Evolutionary conservation across 495 filamentous ascomycete species (phyloP), one percentile per base, ranked within the genome.

Genomic region (Penicillium mononematosum): DNA sequence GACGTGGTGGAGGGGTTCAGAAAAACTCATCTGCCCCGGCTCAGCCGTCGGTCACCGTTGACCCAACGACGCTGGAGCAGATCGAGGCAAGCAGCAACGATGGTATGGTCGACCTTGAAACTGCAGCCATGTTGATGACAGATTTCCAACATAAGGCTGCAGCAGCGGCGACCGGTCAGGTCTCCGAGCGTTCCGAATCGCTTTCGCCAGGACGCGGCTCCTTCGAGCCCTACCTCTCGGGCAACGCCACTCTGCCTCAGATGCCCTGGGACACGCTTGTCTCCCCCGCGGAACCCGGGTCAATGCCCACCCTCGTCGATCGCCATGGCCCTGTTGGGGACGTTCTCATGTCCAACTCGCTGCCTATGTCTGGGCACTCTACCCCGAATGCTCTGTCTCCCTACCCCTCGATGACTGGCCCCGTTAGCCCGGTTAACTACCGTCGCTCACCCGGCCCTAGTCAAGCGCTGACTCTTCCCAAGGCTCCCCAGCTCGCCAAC

Each of bases 71-170:
- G 32, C 78, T 98, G 65, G 94, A 98, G 77, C 92, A 97, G 72
- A 90, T 96, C 58, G 92, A 96, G 75, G 91, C 89, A 60, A 90
- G 36, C 36, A 39, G 87, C 77, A 91, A 85, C 76, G 94, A 98
- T 72, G 91, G 90, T 72, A 90, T 94, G 82, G 90, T 96, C 70
- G 93, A 97, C 78, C 85, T 97, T 73, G 94, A 98, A 83, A 93
- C 92, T 68, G 94, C 94, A 66, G 94, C 95, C 61, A 96, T 96
- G 90, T 85, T 98, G 79, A 94, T 98, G 83, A 94, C 95, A 70
- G 91, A 98, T 76, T 88, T 98, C 72, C 95, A 96, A 78, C 91
- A 97, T 76, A 96, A 96, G 77, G 93, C 94, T 65, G 89, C 87
- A 64, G 90, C 89, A 48, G 87, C 88, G 38, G 92, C 91, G 77